These are phyloP conservation scores for Ogataea ramenticola DNA, from an alignment of 805 yeast species.

Conservation along the genomic window DNA sequence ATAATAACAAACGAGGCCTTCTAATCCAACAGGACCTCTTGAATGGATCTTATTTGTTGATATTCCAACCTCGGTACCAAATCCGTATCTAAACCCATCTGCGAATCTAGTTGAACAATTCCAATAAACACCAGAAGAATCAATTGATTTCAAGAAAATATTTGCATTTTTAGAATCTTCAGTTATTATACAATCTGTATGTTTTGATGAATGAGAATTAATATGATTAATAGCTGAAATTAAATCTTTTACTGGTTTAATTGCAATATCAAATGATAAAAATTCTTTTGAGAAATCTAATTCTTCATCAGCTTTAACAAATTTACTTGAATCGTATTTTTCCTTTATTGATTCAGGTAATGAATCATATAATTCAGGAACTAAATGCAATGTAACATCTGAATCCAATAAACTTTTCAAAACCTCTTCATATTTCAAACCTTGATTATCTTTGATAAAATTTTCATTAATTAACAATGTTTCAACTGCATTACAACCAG, in stretches of 20 bases:
- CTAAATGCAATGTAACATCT: slow-evolving; percentile 69
- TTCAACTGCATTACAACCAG: slow-evolving; percentile 98
- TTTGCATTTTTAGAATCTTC: slow-evolving; percentile 67
- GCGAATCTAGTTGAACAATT: slow-evolving; percentile 96
- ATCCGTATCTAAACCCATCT: slow-evolving; percentile 97
- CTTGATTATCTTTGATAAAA: slow-evolving; percentile 18
- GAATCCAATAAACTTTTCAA: slow-evolving; percentile 41
- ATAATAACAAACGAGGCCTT: slow-evolving; percentile 93
- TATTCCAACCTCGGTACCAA: slow-evolving; percentile 98
- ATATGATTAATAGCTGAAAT: slow-evolving; percentile 80
- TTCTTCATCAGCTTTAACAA: slow-evolving; percentile 46
- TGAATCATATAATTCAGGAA: slow-evolving; percentile 38
- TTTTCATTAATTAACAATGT: slow-evolving; percentile 60
- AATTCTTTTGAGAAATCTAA: slow-evolving; percentile 83
- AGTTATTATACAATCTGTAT: slow-evolving; percentile 89
- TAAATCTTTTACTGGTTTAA: slow-evolving; percentile 50
- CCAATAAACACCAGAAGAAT: slow-evolving; percentile 97
- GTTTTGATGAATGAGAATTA: slow-evolving; percentile 88
- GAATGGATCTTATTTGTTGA: slow-evolving; percentile 97
- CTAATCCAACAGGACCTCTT: slow-evolving; percentile 97
- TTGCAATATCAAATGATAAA: slow-evolving; percentile 76
- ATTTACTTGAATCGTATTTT: slow-evolving; percentile 17
- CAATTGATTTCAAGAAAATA: slow-evolving; percentile 73
- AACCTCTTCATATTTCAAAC: slow-evolving; percentile 9
- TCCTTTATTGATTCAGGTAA: slow-evolving; percentile 11